phyloP scores from a whole-genome alignment of 2,329 filamentous ascomycete genomes.

The Aspergillus ustus region DNA sequence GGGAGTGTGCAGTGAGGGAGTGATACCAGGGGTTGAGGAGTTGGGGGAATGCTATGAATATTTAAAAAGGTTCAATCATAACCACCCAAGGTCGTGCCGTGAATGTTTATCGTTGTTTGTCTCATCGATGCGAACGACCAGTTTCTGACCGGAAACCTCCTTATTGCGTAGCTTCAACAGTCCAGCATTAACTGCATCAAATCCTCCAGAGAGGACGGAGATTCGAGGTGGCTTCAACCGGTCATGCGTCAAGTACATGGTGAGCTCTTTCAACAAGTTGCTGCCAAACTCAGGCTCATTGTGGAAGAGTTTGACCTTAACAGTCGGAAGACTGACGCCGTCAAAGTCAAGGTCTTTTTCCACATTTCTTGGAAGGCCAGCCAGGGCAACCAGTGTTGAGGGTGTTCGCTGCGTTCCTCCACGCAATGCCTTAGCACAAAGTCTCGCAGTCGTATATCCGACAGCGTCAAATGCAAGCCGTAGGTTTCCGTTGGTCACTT shows the following conservation, averaged over 20 bases:
- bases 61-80: background rate
- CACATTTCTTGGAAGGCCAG: background rate
- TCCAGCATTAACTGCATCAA: background rate
- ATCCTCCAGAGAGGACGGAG: background rate
- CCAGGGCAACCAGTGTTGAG: background rate
- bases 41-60: background rate
- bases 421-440: background rate
- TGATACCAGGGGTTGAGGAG: background rate
- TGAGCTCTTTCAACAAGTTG: background rate
- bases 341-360: background rate
- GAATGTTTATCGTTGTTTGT: background rate
- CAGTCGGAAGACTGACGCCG: background rate
- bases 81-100: background rate
- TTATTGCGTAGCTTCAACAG: background rate
- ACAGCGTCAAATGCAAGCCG: background rate
- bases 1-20: background rate
- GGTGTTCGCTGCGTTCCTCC: too few relatives aligned
- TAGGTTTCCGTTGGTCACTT: background rate
- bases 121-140: background rate
- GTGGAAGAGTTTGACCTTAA: background rate
- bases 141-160: background rate
- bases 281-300: background rate
- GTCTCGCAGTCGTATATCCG: background rate
- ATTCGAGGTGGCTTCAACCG: background rate
- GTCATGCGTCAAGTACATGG: background rate